Evolutionary conservation across 2,329 filamentous ascomycete genomes (phyloP).

Genomic region (Pezicula carpinea): DNA sequence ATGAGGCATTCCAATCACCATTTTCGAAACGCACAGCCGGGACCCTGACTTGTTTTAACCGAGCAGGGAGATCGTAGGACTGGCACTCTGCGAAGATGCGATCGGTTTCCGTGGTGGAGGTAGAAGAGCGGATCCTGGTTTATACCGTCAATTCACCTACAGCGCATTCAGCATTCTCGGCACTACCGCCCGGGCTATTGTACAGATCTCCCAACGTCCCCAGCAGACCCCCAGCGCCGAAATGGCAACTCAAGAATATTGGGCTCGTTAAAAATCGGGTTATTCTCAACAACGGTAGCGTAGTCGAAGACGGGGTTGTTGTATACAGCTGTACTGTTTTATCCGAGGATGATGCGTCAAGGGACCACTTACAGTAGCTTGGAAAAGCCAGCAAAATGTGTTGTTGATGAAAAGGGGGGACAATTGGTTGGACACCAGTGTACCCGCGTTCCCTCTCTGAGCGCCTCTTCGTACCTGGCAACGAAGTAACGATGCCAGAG

Average conservation of each 20-base stretch:
- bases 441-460: slow-evolving; percentile 36
- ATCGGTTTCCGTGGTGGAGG: background rate
- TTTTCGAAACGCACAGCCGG: background rate
- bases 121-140: background rate
- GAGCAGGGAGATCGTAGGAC: background rate
- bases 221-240: background rate
- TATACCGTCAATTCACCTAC: background rate
- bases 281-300: background rate
- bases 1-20: background rate
- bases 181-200: background rate
- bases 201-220: background rate
- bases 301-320: background rate
- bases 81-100: background rate
- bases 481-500: slow-evolving; percentile 38
- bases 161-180: no score
- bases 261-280: background rate
- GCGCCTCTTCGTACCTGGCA: slow-evolving; percentile 30
- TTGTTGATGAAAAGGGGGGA: no score
- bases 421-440: background rate
- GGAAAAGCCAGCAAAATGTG: no score
- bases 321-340: background rate
- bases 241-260: background rate
- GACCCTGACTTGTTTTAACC: background rate
- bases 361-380: background rate
- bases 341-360: background rate